Evolutionary conservation across 1,139 yeast genomes (phyloP).

Genomic region (Kurtzmaniella quercitrusa): DNA sequence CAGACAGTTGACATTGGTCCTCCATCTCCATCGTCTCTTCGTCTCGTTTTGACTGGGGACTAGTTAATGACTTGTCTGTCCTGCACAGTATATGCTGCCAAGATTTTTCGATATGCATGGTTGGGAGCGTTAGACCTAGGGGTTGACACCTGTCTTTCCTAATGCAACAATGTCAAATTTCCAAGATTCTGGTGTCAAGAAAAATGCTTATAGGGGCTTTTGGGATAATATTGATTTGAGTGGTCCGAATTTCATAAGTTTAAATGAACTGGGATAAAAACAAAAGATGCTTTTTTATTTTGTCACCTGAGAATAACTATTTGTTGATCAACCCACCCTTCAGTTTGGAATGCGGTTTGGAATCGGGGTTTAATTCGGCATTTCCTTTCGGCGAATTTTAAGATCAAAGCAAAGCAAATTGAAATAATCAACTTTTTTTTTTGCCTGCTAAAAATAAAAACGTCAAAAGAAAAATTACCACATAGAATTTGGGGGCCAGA

Average conservation of each 20-base stretch:
- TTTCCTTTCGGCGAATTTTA: neutral
- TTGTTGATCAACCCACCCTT: no score
- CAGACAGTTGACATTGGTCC: neutral
- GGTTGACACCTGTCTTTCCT: constrained; percentile 1
- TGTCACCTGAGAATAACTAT: no score
- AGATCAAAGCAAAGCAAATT: neutral
- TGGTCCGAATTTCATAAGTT: neutral
- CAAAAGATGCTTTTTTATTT: no score
- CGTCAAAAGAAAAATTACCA: neutral
- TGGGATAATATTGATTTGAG: neutral
- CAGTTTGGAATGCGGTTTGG: no score
- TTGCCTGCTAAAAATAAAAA: neutral
- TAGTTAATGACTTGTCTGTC: neutral
- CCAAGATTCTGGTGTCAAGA: neutral
- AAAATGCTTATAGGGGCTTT: neutral
- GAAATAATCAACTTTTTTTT: neutral
- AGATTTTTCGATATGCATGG: constrained; percentile 1
- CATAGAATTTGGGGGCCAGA: neutral
- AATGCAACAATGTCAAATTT: neutral
- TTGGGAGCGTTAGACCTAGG: neutral
- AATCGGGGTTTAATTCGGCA: neutral
- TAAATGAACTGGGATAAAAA: neutral
- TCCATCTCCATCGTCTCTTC: neutral
- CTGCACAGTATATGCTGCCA: constrained; percentile 1
- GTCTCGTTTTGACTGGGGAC: neutral